Conservation (phyloP, 208 protist genomes). For the Leptomonas pyrrhocoris region DNA sequence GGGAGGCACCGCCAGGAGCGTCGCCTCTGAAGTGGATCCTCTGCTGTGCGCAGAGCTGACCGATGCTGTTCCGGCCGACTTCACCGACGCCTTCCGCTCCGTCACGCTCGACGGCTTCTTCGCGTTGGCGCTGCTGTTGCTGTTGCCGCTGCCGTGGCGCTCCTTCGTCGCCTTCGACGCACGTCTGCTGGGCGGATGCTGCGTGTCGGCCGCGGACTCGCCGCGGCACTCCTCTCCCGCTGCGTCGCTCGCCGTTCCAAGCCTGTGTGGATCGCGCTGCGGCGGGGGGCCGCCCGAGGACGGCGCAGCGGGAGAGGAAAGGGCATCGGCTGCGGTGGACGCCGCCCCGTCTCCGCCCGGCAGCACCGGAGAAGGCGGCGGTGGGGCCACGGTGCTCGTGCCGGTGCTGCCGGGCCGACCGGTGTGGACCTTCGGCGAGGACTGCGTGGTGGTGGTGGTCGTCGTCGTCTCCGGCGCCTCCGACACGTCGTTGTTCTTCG, state of each 20-base stretch:
- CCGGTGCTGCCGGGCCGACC: constrained; percentile 6
- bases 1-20: no score
- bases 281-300: neutral
- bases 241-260: neutral
- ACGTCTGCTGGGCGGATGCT: neutral
- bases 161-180: neutral
- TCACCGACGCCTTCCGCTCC: no score
- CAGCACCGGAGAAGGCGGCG: neutral
- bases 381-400: constrained; percentile 10
- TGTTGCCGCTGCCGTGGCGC: neutral
- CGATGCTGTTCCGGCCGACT: neutral
- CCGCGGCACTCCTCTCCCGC: neutral
- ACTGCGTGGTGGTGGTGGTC: neutral
- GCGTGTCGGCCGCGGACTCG: neutral
- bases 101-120: neutral
- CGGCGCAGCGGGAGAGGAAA: neutral
- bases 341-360: neutral
- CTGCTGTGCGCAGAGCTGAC: neutral
- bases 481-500: neutral
- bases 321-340: neutral
- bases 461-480: neutral
- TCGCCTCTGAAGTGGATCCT: no score
- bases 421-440: neutral
- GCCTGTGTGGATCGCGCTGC: neutral
- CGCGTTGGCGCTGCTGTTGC: neutral